Evolutionary conservation across 768 basidiomycete genomes (phyloP).

Genomic region (Kwoniella europaea): DNA sequence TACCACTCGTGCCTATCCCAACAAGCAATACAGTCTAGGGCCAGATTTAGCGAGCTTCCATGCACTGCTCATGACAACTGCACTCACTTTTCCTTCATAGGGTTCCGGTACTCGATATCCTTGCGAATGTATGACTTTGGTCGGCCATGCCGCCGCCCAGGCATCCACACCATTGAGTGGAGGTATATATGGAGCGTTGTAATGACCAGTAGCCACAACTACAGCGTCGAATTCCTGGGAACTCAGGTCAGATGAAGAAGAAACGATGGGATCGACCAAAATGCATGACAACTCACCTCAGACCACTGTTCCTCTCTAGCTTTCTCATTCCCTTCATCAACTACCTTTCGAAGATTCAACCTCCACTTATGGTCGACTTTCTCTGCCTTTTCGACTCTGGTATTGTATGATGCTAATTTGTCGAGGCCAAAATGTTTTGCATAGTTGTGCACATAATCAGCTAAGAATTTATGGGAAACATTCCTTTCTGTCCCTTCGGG

Average conservation of each 20-base stretch:
- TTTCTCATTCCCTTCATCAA: conserved; percentile 14
- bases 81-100: conserved; percentile 56
- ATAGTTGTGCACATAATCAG: conserved; percentile 61
- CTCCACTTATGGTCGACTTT: conserved; percentile 52
- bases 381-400: conserved; percentile 63
- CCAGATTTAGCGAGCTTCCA: conserved; percentile 1
- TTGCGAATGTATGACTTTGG: conserved; percentile 59
- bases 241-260: not conserved
- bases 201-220: conserved; percentile 45
- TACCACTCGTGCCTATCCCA: conserved; percentile 60
- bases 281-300: conserved; percentile 26
- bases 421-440: conserved; percentile 61
- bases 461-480: conserved; percentile 56
- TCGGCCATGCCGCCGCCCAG: conserved; percentile 59
- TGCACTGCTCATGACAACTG: conserved; percentile 4
- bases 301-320: conserved; percentile 35
- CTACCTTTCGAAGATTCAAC: conserved; percentile 28
- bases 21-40: conserved; percentile 60
- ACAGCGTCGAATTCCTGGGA: conserved; percentile 34
- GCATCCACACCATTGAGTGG: conserved; percentile 57
- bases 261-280: too few relatives aligned
- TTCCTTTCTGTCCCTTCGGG: conserved; percentile 33
- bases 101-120: conserved; percentile 61
- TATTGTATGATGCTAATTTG: conserved; percentile 63
- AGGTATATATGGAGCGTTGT: conserved; percentile 47